These are phyloP conservation scores for Colletotrichum graminicola DNA, from an alignment of 2,329 filamentous ascomycete genomes.

Conservation along the genomic window DNA sequence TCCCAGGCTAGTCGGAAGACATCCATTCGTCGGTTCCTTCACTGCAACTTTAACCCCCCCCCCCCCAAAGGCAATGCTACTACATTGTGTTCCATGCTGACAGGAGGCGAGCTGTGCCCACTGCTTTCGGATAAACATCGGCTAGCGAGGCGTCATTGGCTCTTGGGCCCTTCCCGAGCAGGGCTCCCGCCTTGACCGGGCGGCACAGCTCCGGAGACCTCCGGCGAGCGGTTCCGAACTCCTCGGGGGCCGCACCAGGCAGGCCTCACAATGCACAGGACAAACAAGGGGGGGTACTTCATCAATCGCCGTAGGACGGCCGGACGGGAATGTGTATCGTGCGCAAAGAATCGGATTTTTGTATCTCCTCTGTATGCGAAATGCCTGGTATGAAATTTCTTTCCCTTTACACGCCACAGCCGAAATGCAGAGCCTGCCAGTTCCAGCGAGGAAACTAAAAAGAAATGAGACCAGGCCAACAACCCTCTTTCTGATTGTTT, in stretches of 20 bases:
- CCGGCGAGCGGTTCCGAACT: background rate
- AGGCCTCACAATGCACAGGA: background rate
- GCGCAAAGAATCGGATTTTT: constrained; percentile 48
- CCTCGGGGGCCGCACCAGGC: background rate
- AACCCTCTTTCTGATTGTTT: constrained; percentile 31
- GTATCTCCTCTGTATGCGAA: constrained; percentile 59
- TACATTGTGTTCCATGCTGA: background rate
- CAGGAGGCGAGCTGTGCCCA: background rate
- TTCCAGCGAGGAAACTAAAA: constrained; percentile 53
- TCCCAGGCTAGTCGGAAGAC: too few relatives aligned
- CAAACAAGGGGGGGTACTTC: background rate
- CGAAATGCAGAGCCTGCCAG: constrained; percentile 65
- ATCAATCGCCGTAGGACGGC: background rate
- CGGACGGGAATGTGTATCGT: constrained; percentile 17
- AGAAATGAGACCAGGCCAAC: constrained; percentile 44
- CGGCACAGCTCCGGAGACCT: background rate
- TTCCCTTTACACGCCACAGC: constrained; percentile 66
- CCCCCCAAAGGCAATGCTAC: background rate
- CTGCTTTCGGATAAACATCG: background rate
- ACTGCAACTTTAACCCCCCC: background rate
- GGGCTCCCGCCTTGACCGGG: background rate
- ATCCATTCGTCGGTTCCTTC: too few relatives aligned
- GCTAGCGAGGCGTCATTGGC: background rate
- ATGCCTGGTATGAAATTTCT: constrained; percentile 60
- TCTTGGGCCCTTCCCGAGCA: background rate